Percentiles rank a stretch among this genome's conserved stretches.
Evolutionary conservation across 2,329 filamentous ascomycete genomes (phyloP).

Genomic region (Claviceps cyperi): DNA sequence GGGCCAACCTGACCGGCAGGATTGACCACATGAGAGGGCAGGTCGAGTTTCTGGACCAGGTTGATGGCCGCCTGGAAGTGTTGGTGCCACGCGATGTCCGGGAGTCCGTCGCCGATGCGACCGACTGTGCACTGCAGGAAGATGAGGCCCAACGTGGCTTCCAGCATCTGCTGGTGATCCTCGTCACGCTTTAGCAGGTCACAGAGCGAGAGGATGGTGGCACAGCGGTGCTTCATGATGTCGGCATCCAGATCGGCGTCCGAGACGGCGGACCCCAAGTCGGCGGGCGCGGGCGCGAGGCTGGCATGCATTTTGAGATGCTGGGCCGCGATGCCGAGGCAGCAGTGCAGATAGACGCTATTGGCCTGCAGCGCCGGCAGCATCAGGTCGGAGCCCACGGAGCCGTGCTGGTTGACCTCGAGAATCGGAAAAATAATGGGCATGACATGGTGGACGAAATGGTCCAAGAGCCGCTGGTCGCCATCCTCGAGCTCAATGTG

Average conservation of each 20-base stretch:
- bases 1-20: conserved; percentile 37
- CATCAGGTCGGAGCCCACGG: conserved; percentile 66
- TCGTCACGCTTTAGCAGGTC: conserved; percentile 66
- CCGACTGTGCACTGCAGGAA: conserved; percentile 93
- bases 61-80: conserved; percentile 87
- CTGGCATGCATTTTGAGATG: conserved; percentile 67
- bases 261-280: conserved; percentile 42
- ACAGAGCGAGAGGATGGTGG: conserved; percentile 75
- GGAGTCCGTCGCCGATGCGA: conserved; percentile 66
- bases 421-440: conserved; percentile 85
- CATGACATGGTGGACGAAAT: conserved; percentile 80
- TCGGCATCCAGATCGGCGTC: conserved; percentile 72
- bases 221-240: conserved; percentile 82
- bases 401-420: conserved; percentile 77
- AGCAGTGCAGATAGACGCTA: conserved; percentile 89
- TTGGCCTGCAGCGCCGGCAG: conserved; percentile 81
- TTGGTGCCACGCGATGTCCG: conserved; percentile 91
- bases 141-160: conserved; percentile 87
- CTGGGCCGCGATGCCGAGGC: conserved; percentile 80
- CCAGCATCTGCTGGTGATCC: conserved; percentile 76
- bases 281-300: conserved; percentile 50
- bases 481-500: conserved; percentile 74
- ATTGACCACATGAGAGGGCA: conserved; percentile 53
- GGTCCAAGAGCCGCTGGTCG: conserved; percentile 74
- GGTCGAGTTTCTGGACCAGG: conserved; percentile 70